Evolutionary conservation across 2,329 filamentous ascomycete genomes (phyloP), one percentile per base, ranked within the genome.

Genomic region (Davidsoniella eucalypti): DNA sequence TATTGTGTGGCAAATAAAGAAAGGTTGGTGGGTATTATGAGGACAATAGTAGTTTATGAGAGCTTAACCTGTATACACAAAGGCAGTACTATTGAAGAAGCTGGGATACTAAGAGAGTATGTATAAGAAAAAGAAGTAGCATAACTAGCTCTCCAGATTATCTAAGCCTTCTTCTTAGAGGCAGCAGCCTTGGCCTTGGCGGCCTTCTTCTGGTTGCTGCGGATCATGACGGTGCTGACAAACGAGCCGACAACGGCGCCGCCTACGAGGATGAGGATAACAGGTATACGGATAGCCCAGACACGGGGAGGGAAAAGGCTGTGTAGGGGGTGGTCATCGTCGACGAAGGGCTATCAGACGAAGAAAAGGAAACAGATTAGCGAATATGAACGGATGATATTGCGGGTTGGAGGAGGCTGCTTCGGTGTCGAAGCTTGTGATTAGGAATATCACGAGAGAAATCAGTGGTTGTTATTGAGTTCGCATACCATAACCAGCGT

Each of bases 201-300:
- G 3, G 87, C 87, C 78, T 92, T 95, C 79, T 96, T 96, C 65
- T 84, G 76, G 73, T 95, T 95, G 75, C 90, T 96, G 65, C 86
- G 80, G 69, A 98, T 96, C 92, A 98, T 98, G 62, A 98, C 90
- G 63, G 94, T 81, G 60, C 84, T 83, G 58, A 98, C 75, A 73
- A 98, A 98, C 54, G 87, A 93, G 56, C 92, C 92, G 54, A 98
- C 90, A 54, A 98, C 87, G 53, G 92, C 87, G 54, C 82, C 88
- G 56, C 83, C 88, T 57, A 98, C 74, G 44, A 98, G 80, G 56
- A 95, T 82, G 58, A 98, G 80, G 64, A 98, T 94, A 60, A 98
- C 90, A 58, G 92, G 92, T 61, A 98, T 92, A 65, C 92, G 88
- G 64, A 98, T 94, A 54, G 92, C 92, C 92, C 92, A 98, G 64